A percentile compares a stretch with the other conserved stretches of the same genome.
phyloP scores from a whole-genome alignment of 1,284 basidiomycete species.

The Tremellales sp. region DNA sequence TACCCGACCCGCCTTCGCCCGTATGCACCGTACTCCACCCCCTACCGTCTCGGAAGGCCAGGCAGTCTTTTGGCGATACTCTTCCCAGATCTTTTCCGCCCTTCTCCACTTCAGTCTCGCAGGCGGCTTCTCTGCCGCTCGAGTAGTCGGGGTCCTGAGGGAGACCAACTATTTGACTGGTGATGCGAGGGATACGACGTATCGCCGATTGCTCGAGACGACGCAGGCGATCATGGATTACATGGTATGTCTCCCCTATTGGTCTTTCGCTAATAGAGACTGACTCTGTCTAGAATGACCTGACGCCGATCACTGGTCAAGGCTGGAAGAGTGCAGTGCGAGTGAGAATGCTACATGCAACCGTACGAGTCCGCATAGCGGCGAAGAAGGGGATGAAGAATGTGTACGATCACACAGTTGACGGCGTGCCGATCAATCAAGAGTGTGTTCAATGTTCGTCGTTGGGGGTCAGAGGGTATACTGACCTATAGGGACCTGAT shows the following conservation, averaged over 20 bases:
- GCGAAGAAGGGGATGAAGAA: slow-evolving; percentile 12
- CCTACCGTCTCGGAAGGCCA: slow-evolving; percentile 17
- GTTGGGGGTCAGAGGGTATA: background rate
- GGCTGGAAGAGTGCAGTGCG: slow-evolving; percentile 24
- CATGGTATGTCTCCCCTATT: slow-evolving; percentile 13
- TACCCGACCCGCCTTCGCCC: background rate
- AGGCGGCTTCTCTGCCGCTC: slow-evolving; percentile 21
- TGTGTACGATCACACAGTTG: slow-evolving; percentile 13
- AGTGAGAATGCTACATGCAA: slow-evolving; percentile 21
- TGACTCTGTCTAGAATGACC: slow-evolving; percentile 17
- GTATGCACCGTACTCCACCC: slow-evolving; percentile 4
- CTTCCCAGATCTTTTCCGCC: slow-evolving; percentile 21
- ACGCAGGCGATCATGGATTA: slow-evolving; percentile 27
- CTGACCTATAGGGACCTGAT: slow-evolving; percentile 14
- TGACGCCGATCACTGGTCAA: slow-evolving; percentile 20
- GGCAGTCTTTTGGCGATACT: slow-evolving; percentile 27
- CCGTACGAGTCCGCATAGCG: slow-evolving; percentile 14
- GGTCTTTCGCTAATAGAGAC: background rate
- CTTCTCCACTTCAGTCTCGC: slow-evolving; percentile 22
- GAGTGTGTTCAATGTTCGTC: slow-evolving; percentile 13
- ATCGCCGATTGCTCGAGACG: slow-evolving; percentile 23
- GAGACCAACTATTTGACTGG: slow-evolving; percentile 27
- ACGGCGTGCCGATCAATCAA: slow-evolving; percentile 27
- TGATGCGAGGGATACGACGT: slow-evolving; percentile 18
- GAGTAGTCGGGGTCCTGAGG: slow-evolving; percentile 17